Conservation (phyloP, 139 green algal genomes). For the Coelastrella sp. region DNA sequence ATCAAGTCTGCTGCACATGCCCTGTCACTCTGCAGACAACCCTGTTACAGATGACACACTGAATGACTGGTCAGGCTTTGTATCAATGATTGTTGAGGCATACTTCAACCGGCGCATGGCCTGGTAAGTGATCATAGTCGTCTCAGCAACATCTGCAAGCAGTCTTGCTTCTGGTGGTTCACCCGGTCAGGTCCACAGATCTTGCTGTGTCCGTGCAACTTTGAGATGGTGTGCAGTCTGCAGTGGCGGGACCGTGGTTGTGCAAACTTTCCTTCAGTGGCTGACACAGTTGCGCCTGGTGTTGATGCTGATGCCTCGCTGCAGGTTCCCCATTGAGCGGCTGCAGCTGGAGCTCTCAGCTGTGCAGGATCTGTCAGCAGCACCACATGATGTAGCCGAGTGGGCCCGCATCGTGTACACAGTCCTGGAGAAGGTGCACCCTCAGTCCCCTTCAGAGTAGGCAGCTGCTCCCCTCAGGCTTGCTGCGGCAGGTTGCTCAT, state of each 20-base stretch:
- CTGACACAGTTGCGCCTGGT: not conserved
- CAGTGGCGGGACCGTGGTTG: no score
- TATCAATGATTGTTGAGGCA: constrained; percentile 57
- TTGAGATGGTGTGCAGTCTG: no score
- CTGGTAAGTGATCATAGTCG: constrained; percentile 35
- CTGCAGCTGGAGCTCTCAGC: constrained; percentile 66
- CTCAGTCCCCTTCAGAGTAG: constrained; percentile 35
- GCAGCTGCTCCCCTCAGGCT: not conserved
- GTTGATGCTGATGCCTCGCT: not conserved
- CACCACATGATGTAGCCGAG: constrained; percentile 65
- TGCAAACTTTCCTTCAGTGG: not conserved
- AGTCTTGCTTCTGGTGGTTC: no score
- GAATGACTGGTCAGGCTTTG: constrained; percentile 57
- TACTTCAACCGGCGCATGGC: constrained; percentile 69
- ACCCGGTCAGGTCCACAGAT: no score
- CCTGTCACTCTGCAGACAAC: constrained; percentile 36
- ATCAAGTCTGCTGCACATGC: not conserved
- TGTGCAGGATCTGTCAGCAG: constrained; percentile 46
- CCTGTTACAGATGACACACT: constrained; percentile 56
- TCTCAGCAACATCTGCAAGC: no score
- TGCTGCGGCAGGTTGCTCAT: not conserved
- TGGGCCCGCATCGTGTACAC: constrained; percentile 66
- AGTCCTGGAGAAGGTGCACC: constrained; percentile 63
- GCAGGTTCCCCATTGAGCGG: constrained; percentile 62
- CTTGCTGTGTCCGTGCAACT: no score